Conservation (phyloP, 108 stramenopile species). For the Discostella pseudostelligera region DNA sequence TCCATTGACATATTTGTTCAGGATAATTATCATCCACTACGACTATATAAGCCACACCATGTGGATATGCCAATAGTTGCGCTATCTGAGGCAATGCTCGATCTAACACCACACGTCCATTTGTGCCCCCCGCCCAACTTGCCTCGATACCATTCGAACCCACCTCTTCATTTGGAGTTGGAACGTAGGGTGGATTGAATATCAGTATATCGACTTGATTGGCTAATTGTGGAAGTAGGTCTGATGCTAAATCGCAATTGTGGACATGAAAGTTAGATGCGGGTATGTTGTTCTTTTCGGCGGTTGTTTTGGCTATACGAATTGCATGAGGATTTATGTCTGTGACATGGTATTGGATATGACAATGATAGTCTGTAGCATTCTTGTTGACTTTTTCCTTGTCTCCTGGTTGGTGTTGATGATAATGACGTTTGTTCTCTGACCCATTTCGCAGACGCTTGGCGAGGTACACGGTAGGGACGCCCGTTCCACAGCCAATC, state of each 20-base stretch:
- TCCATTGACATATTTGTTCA: constrained; percentile 48
- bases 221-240: constrained; percentile 41
- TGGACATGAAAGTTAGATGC: constrained; percentile 37
- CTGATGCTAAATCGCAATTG: constrained; percentile 70
- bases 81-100: constrained; percentile 80
- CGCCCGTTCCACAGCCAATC: constrained; percentile 85
- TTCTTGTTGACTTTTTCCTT: not conserved
- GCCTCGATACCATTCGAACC: constrained; percentile 80
- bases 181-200: constrained; percentile 95
- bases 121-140: constrained; percentile 86
- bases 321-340: constrained; percentile 83
- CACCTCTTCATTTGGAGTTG: constrained; percentile 86
- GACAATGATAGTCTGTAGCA: not conserved
- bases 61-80: constrained; percentile 50
- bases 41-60: constrained; percentile 82
- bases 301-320: constrained; percentile 60
- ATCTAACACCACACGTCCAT: constrained; percentile 82
- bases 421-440: not conserved
- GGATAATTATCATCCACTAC: constrained; percentile 89
- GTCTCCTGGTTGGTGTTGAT: not conserved
- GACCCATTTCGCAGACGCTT: constrained; percentile 31
- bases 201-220: constrained; percentile 69
- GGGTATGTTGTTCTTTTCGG: constrained; percentile 52
- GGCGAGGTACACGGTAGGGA: constrained; percentile 63
- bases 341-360: constrained; percentile 47